Percentiles rank a stretch among this genome's conserved stretches.
Conservation (phyloP, 345 rosid genomes). For the Arabis alpina region DNA sequence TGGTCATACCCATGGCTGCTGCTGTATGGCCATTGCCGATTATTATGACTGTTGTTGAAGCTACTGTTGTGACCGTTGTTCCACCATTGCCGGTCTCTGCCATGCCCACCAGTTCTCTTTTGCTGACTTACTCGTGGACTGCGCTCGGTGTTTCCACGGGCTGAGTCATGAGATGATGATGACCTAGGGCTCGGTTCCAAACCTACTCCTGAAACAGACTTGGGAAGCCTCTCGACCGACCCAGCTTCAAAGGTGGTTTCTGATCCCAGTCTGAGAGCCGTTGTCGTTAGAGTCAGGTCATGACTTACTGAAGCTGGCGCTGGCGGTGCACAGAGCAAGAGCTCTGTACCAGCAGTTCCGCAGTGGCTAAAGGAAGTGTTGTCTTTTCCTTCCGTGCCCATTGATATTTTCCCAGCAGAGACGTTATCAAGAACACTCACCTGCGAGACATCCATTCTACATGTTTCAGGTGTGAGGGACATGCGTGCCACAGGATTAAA, state of each 20-base stretch:
- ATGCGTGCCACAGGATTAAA: conserved; percentile 68
- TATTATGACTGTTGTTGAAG: conserved; percentile 54
- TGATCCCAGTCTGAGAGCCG: conserved; percentile 52
- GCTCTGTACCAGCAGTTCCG: conserved; percentile 53
- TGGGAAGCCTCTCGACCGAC: conserved; percentile 50
- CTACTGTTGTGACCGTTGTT: conserved; percentile 50
- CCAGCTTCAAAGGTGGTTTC: conserved; percentile 48
- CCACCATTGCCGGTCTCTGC: conserved; percentile 59
- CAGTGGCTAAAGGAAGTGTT: conserved; percentile 55
- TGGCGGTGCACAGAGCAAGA: conserved; percentile 52
- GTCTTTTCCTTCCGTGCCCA: conserved; percentile 50
- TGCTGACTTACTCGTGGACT: conserved; percentile 63
- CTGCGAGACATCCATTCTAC: conserved; percentile 65
- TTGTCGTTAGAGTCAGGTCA: conserved; percentile 40
- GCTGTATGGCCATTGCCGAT: conserved; percentile 57
- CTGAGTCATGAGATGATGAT: conserved; percentile 46
- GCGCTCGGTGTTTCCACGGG: conserved; percentile 46
- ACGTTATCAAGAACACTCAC: conserved; percentile 43
- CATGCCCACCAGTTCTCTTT: conserved; percentile 50
- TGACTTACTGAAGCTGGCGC: conserved; percentile 35
- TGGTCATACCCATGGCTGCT: conserved; percentile 54
- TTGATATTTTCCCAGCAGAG: conserved; percentile 52
- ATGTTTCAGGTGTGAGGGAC: conserved; percentile 52
- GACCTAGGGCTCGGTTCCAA: conserved; percentile 41
- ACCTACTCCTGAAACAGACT: conserved; percentile 33